Evolutionary conservation across 495 filamentous ascomycete species (phyloP), one percentile per base, ranked within the genome.

Genomic region (Penicillium alfredii): DNA sequence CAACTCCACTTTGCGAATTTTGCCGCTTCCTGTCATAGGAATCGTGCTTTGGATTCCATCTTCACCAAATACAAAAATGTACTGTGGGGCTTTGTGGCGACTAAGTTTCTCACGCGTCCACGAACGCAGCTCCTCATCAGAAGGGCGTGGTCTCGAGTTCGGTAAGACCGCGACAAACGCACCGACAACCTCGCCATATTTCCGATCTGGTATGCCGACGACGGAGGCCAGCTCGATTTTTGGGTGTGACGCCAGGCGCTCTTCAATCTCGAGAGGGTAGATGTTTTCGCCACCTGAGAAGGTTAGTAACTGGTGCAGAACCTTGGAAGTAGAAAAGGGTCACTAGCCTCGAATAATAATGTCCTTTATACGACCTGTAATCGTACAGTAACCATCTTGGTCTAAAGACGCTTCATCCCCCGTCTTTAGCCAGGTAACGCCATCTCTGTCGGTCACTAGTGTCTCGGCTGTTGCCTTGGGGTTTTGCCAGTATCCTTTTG

Each of bases 401-500:
- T 59, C 46, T n/a, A 59, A 12, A 3, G 42, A 23, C 3, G 40
- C 45, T 20, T 59, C 40, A 24, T 59, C 55, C 1, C 55, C 55
- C 0, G 55, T 56, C 20, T 53, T 40, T 43, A 58, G 46, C 55
- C 55, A 58, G 20, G 47, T 21, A 15, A 38, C 16, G 0, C 44
- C 42, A 15, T 47, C 23, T 7, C 17, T 25, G 14, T 44, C 41
- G 61, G 71, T 35, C 10, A 69, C 47, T 47, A 86, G 66, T 5
- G 80, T 84, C 56, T 87, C 83, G 0, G 53, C 63, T 2, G 84
- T 90, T 35, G 72, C 70, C 26, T 45, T 68, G 29, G 68, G 59
- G 44, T 87, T 83, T 12, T 67, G 71, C 73, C 73, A 94, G 53
- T 94, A 94, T n/a, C 81, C 81, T 51, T 83, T 78, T 78, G 89